Percentiles rank a stretch among this genome's conserved stretches.
Conservation (phyloP, 2,329 filamentous ascomycete genomes). For the Aureobasidium leucospermi region DNA sequence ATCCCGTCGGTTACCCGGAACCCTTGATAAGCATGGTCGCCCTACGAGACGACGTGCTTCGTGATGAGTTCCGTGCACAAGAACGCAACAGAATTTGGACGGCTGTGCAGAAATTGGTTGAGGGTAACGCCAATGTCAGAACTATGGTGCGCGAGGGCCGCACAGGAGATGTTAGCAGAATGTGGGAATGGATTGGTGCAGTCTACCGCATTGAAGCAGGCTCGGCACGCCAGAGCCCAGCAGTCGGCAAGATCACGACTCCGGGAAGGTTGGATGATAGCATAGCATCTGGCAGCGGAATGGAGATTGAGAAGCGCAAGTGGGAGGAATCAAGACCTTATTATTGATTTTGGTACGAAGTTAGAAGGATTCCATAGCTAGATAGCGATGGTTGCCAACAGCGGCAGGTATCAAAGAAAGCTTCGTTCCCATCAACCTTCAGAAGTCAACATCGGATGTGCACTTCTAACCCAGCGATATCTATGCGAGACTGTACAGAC, state of each 20-base stretch:
- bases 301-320: slow-evolving; percentile 29
- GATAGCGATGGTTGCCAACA: slow-evolving; percentile 2
- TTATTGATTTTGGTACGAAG: slow-evolving; percentile 28
- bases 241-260: slow-evolving; percentile 15
- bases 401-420: background rate
- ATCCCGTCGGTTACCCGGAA: slow-evolving; percentile 58
- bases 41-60: slow-evolving; percentile 80
- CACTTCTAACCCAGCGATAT: background rate
- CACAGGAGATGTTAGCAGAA: slow-evolving; percentile 48
- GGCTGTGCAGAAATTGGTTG: slow-evolving; percentile 74
- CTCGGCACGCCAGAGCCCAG: slow-evolving; percentile 22
- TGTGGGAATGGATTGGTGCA: slow-evolving; percentile 64
- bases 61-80: slow-evolving; percentile 68
- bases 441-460: slow-evolving; percentile 1
- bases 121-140: slow-evolving; percentile 88
- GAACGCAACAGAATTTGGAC: slow-evolving; percentile 79
- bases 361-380: background rate
- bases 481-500: background rate
- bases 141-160: slow-evolving; percentile 61
- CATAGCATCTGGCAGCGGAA: slow-evolving; percentile 23
- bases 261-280: slow-evolving; percentile 4
- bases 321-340: slow-evolving; percentile 44
- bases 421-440: slow-evolving; percentile 8
- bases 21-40: slow-evolving; percentile 82
- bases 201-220: slow-evolving; percentile 30